Evolutionary conservation across 352 stramenopile genomes (phyloP), one percentile per base, ranked within the genome.

Genomic region (Phytopythium oedochilum): DNA sequence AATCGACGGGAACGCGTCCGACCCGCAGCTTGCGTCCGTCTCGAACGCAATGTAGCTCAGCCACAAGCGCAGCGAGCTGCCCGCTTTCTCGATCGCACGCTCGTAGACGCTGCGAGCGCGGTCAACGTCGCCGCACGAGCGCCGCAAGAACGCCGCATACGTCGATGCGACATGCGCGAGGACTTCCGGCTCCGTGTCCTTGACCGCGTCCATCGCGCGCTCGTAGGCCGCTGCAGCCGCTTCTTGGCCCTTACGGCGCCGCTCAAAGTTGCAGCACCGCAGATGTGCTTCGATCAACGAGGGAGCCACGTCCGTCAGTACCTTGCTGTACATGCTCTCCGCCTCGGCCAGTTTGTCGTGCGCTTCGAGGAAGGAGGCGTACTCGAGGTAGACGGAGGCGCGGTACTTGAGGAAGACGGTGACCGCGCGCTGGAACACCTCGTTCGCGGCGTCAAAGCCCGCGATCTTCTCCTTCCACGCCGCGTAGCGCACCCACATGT

Each of bases 401-500:
- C 83, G 79, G 26, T 85, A 77, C 70, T 92, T 92, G 20, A 92
- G 59, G 34, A 89, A 92, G 20, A 88, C 71, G 14, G 59, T 68
- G 26, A 86, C 70, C 0, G 80, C 83, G 35, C 78, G 73, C 54
- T 82, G 64, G 46, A 84, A 90, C 8, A 92, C 65, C n/a, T 55
- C 64, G 35, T 87, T 75, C 8, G 83, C 83, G 7, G 69, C 76
- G 20, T 87, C 64, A 65, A 90, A 87, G 0, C 76, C 78, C 28
- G 68, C 59, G 15, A 68, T 60, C 17, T 63, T 72, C 29, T 88
- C 83, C 43, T 65, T 80, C 79, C 80, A 92, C 32, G 70, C 57
- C 43, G 71, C 75, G 50, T 82, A 92, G 28, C 83, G 83, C 25
- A 89, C 54, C 83, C 83, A 92, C 60, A 92, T 79, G 38, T 87